Evolutionary conservation across 208 protist genomes (phyloP).

Genomic region (Crithidia brevicula): DNA sequence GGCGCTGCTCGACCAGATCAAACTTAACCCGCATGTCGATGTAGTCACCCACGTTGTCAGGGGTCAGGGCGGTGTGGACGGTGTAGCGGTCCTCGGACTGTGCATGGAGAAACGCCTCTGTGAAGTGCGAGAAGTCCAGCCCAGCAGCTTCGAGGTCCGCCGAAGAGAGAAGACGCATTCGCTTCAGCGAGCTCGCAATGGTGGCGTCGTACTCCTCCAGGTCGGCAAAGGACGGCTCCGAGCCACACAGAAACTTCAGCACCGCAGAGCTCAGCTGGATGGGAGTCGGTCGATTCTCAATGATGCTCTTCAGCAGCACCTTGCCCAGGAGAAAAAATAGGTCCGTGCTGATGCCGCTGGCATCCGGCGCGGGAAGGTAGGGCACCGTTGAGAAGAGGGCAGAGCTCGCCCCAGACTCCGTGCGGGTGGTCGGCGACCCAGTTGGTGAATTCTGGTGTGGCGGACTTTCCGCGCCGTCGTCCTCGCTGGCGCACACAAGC

Average conservation of each 20-base stretch:
- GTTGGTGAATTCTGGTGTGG: no score
- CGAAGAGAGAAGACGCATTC: slow-evolving; percentile 49
- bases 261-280: slow-evolving; percentile 64
- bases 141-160: slow-evolving; percentile 47
- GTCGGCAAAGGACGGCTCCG: slow-evolving; percentile 47
- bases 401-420: neutral
- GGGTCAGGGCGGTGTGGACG: slow-evolving; percentile 36
- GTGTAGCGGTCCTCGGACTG: slow-evolving; percentile 42
- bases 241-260: slow-evolving; percentile 64
- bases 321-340: slow-evolving; percentile 63
- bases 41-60: slow-evolving; percentile 66
- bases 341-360: slow-evolving; percentile 30
- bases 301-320: slow-evolving; percentile 68
- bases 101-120: slow-evolving; percentile 30
- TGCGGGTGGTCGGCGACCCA: no score
- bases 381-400: slow-evolving; percentile 29
- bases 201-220: slow-evolving; percentile 67
- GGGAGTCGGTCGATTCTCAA: slow-evolving; percentile 61
- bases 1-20: slow-evolving; percentile 44
- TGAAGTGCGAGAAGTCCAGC: slow-evolving; percentile 59
- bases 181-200: slow-evolving; percentile 55
- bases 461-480: neutral
- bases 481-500: slow-evolving; percentile 44
- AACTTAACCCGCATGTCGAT: slow-evolving; percentile 56
- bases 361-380: slow-evolving; percentile 52